A percentile compares a stretch with the other conserved stretches of the same genome.
Conservation (phyloP, 108 stramenopile genomes). For the Skeletonema costatum region DNA sequence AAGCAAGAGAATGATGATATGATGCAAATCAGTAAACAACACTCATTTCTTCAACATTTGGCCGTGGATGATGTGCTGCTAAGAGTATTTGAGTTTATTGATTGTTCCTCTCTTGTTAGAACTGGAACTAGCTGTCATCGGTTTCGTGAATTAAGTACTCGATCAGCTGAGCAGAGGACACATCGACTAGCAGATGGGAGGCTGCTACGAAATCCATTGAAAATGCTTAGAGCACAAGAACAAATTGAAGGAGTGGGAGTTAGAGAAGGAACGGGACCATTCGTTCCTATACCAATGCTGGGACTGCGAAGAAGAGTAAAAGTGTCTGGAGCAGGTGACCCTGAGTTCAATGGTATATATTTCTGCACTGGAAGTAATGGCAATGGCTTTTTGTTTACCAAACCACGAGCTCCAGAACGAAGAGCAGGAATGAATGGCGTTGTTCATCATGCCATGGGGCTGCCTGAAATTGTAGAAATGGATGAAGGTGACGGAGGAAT, state of each 20-base stretch:
- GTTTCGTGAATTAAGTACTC: conserved; percentile 58
- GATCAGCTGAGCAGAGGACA: conserved; percentile 64
- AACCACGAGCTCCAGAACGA: conserved; percentile 58
- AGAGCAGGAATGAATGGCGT: conserved; percentile 6
- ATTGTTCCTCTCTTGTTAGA: conserved; percentile 63
- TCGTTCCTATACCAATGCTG: conserved; percentile 72
- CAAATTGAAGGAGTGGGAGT: conserved; percentile 64
- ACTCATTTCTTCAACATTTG: conserved; percentile 64
- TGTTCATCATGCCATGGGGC: background rate
- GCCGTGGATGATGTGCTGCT: conserved; percentile 73
- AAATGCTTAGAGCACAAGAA: conserved; percentile 73
- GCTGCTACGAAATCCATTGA: conserved; percentile 64
- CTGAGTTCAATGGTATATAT: conserved; percentile 84
- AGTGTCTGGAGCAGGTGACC: conserved; percentile 69
- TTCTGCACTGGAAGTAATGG: conserved; percentile 80
- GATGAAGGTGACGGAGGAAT: conserved; percentile 6
- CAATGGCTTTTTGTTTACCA: conserved; percentile 80
- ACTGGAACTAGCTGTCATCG: conserved; percentile 65
- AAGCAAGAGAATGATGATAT: conserved; percentile 34
- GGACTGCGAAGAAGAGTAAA: conserved; percentile 56
- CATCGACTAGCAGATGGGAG: conserved; percentile 50
- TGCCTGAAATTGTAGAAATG: conserved; percentile 12
- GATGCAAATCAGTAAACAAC: conserved; percentile 10
- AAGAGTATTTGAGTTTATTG: conserved; percentile 72
- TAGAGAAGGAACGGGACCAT: conserved; percentile 19